Base-by-base conservation (phyloP, 192 early-diverging fungal species). In the Backusella circina region DNA sequence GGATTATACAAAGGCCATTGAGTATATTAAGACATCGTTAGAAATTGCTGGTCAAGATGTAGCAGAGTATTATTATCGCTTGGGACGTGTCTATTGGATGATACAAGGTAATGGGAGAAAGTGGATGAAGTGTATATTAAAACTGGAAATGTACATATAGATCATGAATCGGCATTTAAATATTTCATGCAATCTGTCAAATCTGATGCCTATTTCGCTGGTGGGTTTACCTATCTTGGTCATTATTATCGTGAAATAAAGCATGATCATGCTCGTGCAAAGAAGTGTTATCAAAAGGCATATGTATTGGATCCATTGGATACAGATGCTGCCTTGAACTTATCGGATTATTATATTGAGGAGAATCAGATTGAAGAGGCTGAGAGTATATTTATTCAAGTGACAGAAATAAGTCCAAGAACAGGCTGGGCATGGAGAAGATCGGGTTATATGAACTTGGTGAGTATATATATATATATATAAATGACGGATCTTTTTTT, bases 251-350 rank as follows among this genome's bases (percentile, higher is more conserved):
- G 81, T 13, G 70, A 86, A 21, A 82, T 93, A 51, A 91, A 88
- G n/a, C 72, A 84, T 37, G 93, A 97, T 70, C 44, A 77, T 1
- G 78, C 32, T 0, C 90, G 95, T 7, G 95, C 96, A 7, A 82
- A 85, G 39, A 93, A 92, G 72, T 99, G 96, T 79, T 95, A 93
- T 79, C 82, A 87, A 68, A 93, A 94, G 75, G 94, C 95, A 1
- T 85, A 94, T n/a, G 77, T 86, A 0, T 79, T 95, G 65, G 90
- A 95, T 74, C 80, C 86, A 3, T 74, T 80, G 33, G 90, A 95
- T 81, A 82, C 85, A 31, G 88, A 90, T 13, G 92, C 95, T 4
- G 94, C 88, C 1, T 72, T 86, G 13, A 77, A 80, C 31, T 82
- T 99, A 32, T 87, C 86, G 37, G 84, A 89, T 38, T 88, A 94